Base-by-base conservation (phyloP, 768 basidiomycete genomes). In the Phlebiopsis gigantea region DNA sequence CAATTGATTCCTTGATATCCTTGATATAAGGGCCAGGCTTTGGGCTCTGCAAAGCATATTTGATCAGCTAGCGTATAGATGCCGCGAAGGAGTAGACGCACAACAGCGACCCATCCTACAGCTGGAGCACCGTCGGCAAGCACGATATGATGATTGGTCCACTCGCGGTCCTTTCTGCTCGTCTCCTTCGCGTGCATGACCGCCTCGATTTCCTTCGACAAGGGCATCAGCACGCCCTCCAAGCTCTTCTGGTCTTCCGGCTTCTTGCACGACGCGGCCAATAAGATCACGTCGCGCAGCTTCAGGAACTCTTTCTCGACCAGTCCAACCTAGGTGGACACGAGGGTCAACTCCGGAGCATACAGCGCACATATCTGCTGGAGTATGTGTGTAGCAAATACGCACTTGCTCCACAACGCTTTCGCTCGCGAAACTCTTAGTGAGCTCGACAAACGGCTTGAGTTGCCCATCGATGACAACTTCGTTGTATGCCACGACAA, bases 21-120 rank as follows among this genome's bases (percentile, higher is more conserved):
- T 71, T 75, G n/a, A 98, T 76, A 61, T 80, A 87, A 24, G 88
- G 82, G 4, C 79, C 90, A 0, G 96, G 96, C 67, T 90, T 92
- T 6, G 84, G 80, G 74, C 91, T 77, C 77, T 80, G 58, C 43
- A 30, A 10, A 46, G 15, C 25, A 34, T 21, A 49, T 3, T 6
- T n/a, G 28, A 51, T 24, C 15, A 46, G 30, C 53, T 21, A 1
- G 5, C n/a, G 6, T 1, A 24, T 53, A 19, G 45, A 6, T 19
- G 53, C 10, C 28, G 7, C 25, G 47, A 42, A 45, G n/a, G 21
- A 45, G 7, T 5, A 2, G n/a, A 66, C 91, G 69, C 64, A 95
- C 95, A 50, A 83, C 75, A 29, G 85, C 79, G 43, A 98, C 84
- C 97, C 97, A 99, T 22, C 87, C 95, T 59, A 92, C 83, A 19